Evolutionary conservation across 805 yeast genomes (phyloP).

Genomic region (Debaryomyces maramus): DNA sequence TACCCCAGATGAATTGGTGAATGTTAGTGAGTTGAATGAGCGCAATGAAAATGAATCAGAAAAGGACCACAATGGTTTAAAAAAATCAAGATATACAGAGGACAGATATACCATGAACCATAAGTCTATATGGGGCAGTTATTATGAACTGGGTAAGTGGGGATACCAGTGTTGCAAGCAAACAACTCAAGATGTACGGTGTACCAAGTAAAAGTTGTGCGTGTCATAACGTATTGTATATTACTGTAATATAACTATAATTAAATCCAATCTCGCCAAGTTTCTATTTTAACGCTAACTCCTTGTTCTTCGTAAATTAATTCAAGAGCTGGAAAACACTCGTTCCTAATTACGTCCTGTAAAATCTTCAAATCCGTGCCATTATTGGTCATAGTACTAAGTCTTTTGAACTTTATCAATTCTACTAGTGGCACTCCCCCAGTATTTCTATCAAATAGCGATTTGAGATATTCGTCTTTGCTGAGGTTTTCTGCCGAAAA

Average conservation of each 20-base stretch:
- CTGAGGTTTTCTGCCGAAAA: constrained; percentile 23
- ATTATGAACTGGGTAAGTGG: constrained; percentile 21
- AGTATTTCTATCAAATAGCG: constrained; percentile 13
- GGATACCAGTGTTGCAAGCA: constrained; percentile 22
- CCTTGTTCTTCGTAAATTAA: constrained; percentile 10
- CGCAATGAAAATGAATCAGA: neutral
- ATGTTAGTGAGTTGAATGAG: neutral
- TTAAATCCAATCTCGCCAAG: constrained; percentile 19
- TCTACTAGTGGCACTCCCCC: constrained; percentile 18
- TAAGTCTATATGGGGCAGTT: constrained; percentile 19
- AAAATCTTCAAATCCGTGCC: constrained; percentile 13
- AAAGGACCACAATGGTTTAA: neutral
- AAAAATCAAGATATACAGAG: constrained; percentile 1
- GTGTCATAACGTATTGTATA: constrained; percentile 2
- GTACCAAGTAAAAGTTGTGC: constrained; percentile 1
- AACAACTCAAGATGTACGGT: constrained; percentile 5
- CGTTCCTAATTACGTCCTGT: constrained; percentile 9
- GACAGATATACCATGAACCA: constrained; percentile 8
- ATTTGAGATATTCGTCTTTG: constrained; percentile 21
- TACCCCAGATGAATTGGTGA: neutral
- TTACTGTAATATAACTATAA: too few relatives aligned
- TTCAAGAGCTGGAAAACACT: constrained; percentile 12
- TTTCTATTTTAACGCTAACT: constrained; percentile 11
- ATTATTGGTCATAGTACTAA: constrained; percentile 15
- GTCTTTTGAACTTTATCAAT: constrained; percentile 16